Evolutionary conservation across 768 basidiomycete genomes (phyloP).

Genomic region (Russula sp.): DNA sequence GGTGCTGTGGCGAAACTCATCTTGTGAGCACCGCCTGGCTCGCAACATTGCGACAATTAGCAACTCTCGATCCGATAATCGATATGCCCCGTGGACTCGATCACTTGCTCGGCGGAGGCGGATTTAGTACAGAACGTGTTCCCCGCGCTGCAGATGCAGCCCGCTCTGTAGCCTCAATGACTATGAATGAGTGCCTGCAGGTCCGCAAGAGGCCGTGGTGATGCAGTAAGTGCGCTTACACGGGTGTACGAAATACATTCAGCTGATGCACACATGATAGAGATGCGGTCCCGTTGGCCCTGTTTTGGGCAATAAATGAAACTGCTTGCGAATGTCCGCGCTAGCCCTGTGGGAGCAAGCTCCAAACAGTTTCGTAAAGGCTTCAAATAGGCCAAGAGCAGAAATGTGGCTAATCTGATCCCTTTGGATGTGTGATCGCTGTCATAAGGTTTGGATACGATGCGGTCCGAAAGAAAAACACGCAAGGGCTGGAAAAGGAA

Average conservation of each 20-base stretch:
- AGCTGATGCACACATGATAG: constrained; percentile 17
- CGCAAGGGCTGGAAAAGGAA: constrained; percentile 1
- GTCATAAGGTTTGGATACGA: constrained; percentile 14
- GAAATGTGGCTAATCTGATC: constrained; percentile 18
- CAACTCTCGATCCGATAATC: constrained; percentile 17
- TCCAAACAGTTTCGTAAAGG: constrained; percentile 18
- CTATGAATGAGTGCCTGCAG: constrained; percentile 20
- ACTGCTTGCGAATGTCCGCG: constrained; percentile 15
- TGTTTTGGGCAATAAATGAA: constrained; percentile 19
- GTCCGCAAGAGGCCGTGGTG: constrained; percentile 20
- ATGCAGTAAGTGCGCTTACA: constrained; percentile 19
- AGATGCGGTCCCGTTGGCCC: constrained; percentile 16
- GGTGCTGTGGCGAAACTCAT: constrained; percentile 3
- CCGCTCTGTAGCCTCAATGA: constrained; percentile 19
- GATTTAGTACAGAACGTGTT: constrained; percentile 20
- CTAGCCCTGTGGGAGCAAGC: constrained; percentile 16
- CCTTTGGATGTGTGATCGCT: constrained; percentile 11
- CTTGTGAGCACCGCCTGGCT: constrained; percentile 9
- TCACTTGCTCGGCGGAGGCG: constrained; percentile 20
- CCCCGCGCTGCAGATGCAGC: constrained; percentile 14
- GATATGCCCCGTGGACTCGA: constrained; percentile 15
- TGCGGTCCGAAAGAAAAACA: constrained; percentile 1
- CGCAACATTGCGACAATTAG: constrained; percentile 3
- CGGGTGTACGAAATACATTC: constrained; percentile 19
- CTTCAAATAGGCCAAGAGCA: constrained; percentile 8